Conservation (phyloP, 2,329 filamentous ascomycete species). For the Cladorrhinum sp. region DNA sequence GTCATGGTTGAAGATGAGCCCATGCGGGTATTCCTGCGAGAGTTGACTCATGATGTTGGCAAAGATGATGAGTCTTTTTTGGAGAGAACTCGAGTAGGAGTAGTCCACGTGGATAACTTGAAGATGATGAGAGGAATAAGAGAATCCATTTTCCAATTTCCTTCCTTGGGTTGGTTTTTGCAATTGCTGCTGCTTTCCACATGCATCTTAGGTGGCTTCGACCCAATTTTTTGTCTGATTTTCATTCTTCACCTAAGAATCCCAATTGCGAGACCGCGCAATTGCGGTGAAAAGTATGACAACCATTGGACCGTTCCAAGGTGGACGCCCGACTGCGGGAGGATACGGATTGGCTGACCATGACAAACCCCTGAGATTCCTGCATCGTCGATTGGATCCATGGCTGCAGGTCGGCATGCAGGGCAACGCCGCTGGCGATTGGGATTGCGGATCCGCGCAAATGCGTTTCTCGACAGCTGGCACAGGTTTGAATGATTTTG, state of each 20-base stretch:
- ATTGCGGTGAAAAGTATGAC: constrained; percentile 13
- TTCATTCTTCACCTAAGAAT: not conserved
- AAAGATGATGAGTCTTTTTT: not conserved
- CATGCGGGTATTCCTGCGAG: not conserved
- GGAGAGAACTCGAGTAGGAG: not conserved
- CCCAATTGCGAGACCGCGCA: constrained; percentile 20
- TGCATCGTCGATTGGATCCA: constrained; percentile 9
- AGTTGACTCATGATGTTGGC: not conserved
- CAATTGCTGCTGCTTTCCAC: not conserved
- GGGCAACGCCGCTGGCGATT: not conserved
- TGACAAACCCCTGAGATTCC: not conserved
- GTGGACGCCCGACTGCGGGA: not conserved
- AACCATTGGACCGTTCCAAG: constrained; percentile 9
- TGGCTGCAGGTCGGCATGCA: constrained; percentile 1
- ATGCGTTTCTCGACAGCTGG: not conserved
- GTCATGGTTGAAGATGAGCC: not conserved
- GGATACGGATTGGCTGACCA: constrained; percentile 14
- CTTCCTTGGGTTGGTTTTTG: not conserved
- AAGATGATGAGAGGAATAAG: not conserved
- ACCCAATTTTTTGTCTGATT: not conserved
- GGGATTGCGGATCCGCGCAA: constrained; percentile 8
- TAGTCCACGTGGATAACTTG: not conserved
- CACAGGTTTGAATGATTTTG: not conserved
- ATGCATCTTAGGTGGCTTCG: not conserved
- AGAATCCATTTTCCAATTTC: not conserved